Conservation (phyloP, 192 early-diverging fungal species). For the Phlyctochytrium bullatum region DNA sequence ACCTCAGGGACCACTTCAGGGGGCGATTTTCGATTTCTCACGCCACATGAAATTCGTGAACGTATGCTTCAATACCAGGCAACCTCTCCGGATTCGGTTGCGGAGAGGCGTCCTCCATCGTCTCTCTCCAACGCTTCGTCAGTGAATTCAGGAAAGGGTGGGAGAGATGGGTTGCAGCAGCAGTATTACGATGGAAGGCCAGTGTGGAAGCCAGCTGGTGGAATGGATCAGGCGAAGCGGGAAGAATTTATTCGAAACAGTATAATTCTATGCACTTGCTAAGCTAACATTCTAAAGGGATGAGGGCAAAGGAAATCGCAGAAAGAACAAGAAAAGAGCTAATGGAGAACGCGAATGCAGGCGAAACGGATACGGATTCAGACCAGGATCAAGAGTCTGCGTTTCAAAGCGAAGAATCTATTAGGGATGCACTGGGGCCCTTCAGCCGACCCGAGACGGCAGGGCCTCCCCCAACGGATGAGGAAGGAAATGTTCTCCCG, state of each 20-base stretch:
- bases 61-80: background rate
- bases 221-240: background rate
- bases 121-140: background rate
- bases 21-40: background rate
- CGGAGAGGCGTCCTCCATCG: background rate
- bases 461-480: background rate
- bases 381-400: background rate
- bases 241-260: background rate
- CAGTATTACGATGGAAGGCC: background rate
- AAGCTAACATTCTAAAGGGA: background rate
- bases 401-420: constrained; percentile 4
- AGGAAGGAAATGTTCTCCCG: background rate
- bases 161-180: too few species aligned
- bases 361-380: background rate
- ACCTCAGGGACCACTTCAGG: too few species aligned
- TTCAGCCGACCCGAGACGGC: background rate
- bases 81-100: background rate
- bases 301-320: background rate
- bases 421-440: background rate
- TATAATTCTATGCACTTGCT: background rate
- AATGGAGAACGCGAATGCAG: background rate
- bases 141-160: background rate
- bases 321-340: background rate
- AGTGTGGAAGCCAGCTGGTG: background rate
- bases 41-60: constrained; percentile 3